Conservation (phyloP, 208 protist species). For the Entamoeba invadens region DNA sequence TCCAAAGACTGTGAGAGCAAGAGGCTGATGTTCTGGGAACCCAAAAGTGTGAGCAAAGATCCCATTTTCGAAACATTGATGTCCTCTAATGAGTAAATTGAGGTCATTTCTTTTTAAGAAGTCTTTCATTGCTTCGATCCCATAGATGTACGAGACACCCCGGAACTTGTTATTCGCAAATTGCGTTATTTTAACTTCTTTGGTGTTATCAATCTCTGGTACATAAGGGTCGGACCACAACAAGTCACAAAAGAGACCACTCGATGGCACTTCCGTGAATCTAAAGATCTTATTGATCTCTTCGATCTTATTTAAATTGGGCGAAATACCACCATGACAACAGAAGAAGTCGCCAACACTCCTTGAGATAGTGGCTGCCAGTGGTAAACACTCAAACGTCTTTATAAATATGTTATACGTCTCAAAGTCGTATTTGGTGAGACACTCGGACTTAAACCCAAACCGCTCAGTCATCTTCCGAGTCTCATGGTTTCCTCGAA, state of each 20-base stretch:
- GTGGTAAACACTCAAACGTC: conserved; percentile 12
- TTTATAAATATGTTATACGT: not conserved
- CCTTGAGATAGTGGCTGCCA: conserved; percentile 2
- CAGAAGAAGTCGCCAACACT: conserved; percentile 16
- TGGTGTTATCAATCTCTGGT: not conserved
- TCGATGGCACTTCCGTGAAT: not conserved
- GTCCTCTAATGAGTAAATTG: conserved; percentile 19
- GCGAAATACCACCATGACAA: conserved; percentile 24
- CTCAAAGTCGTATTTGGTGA: conserved; percentile 7
- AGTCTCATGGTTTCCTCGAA: conserved; percentile 26
- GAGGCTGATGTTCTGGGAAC: not conserved
- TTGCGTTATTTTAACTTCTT: not conserved
- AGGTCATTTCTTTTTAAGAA: conserved; percentile 25
- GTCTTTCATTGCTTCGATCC: conserved; percentile 8
- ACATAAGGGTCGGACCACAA: conserved; percentile 22
- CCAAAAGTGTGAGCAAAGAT: not conserved
- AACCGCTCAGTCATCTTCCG: conserved; percentile 19
- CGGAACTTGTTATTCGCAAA: not conserved
- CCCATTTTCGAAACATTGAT: conserved; percentile 3
- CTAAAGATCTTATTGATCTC: conserved; percentile 9
- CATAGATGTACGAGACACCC: conserved; percentile 27
- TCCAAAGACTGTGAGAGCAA: not conserved
- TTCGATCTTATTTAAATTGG: conserved; percentile 7
- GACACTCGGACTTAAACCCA: conserved; percentile 19
- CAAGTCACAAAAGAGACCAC: conserved; percentile 17